These are phyloP conservation scores for Coemansia sp. DNA, from an alignment of 192 early-diverging fungal genomes.

Conservation along the genomic window DNA sequence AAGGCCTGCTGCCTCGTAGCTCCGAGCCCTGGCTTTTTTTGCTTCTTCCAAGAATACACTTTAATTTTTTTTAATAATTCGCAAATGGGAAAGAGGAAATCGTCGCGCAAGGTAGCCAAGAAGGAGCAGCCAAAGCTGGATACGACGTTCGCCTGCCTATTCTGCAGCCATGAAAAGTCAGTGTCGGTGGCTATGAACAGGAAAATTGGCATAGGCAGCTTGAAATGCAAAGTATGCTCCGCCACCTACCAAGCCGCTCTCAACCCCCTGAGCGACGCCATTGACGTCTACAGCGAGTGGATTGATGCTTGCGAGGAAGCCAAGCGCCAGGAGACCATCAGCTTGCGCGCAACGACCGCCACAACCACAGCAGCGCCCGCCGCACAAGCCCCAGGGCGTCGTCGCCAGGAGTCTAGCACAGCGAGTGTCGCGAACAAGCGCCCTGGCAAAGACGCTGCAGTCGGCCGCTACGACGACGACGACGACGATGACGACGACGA, in stretches of 20 bases:
- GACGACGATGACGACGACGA: background rate
- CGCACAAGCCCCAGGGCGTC: background rate
- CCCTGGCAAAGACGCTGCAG: background rate
- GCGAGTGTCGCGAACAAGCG: background rate
- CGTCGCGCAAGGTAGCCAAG: conserved; percentile 67
- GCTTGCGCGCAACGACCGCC: background rate
- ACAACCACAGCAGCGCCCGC: background rate
- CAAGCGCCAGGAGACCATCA: conserved; percentile 22
- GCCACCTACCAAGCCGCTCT: conserved; percentile 71
- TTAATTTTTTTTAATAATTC: background rate
- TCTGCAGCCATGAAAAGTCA: conserved; percentile 85
- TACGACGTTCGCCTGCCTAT: conserved; percentile 76
- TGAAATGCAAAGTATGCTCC: conserved; percentile 77
- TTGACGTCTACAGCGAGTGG: conserved; percentile 92
- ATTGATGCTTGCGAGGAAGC: conserved; percentile 79
- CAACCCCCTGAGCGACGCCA: conserved; percentile 67
- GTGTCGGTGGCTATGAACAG: conserved; percentile 73
- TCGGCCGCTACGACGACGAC: background rate
- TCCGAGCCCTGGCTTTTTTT: too few relatives aligned
- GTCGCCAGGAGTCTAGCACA: background rate
- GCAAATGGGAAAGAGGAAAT: conserved; percentile 71
- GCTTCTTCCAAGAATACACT: background rate
- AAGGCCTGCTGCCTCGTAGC: too few relatives aligned
- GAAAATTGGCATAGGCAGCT: conserved; percentile 63
- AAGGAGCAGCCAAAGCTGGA: conserved; percentile 66